phyloP scores from a whole-genome alignment of 306 rosid species.

The Prunus mongolica region DNA sequence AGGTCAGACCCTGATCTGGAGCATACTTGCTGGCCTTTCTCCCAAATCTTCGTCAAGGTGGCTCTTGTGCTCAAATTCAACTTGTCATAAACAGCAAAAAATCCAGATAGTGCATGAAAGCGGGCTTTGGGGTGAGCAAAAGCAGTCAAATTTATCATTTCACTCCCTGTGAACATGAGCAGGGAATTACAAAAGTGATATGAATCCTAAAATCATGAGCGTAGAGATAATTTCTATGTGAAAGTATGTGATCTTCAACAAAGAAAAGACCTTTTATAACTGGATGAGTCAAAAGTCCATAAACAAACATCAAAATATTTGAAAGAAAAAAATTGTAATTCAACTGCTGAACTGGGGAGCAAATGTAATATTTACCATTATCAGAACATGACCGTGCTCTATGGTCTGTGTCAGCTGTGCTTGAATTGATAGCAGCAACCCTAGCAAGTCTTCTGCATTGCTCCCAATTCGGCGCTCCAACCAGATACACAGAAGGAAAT shows the following conservation, averaged over 20 bases:
- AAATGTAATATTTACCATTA: conserved; percentile 25
- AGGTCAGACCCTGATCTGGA: conserved; percentile 51
- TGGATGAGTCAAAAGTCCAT: background rate
- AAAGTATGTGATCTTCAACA: background rate
- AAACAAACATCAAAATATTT: background rate
- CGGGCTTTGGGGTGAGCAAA: conserved; percentile 34
- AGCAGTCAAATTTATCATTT: conserved; percentile 45
- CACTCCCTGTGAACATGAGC: conserved; percentile 47
- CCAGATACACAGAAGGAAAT: conserved; percentile 40
- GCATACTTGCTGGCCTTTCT: conserved; percentile 66
- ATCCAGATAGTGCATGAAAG: conserved; percentile 78
- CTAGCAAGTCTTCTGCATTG: conserved; percentile 56
- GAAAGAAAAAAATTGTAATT: background rate
- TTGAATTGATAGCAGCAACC: conserved; percentile 65
- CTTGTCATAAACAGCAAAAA: conserved; percentile 64
- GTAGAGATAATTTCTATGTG: too few relatives aligned
- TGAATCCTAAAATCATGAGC: background rate
- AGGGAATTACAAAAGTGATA: conserved; percentile 2
- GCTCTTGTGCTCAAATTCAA: conserved; percentile 64
- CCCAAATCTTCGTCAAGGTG: conserved; percentile 60
- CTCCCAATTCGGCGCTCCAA: conserved; percentile 70
- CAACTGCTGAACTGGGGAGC: background rate
- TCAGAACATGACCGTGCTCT: conserved; percentile 30
- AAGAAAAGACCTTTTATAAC: background rate
- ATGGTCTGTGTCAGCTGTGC: conserved; percentile 33